A percentile compares a stretch with the other conserved stretches of the same genome.
Conservation (phyloP, 1,139 yeast genomes). For the Candida sanyaensis region DNA sequence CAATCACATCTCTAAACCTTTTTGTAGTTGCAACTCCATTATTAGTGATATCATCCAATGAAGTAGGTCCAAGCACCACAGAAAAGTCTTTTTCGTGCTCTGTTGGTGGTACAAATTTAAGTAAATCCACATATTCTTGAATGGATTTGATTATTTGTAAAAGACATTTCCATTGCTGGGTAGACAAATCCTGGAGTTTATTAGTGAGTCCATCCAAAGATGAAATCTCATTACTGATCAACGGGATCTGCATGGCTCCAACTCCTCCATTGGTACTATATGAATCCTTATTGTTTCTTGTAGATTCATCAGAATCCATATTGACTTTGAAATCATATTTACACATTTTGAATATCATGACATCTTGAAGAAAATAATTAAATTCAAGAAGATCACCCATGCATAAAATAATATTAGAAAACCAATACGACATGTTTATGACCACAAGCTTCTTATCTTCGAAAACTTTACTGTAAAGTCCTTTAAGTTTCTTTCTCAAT, state of each 20-base stretch:
- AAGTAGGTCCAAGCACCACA: constrained; percentile 13
- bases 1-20: constrained; percentile 6
- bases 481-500: constrained; percentile 9
- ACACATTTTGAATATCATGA: constrained; percentile 16
- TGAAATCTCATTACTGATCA: constrained; percentile 19
- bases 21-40: constrained; percentile 2
- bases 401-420: constrained; percentile 26
- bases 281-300: background rate
- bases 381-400: constrained; percentile 22
- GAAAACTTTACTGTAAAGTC: constrained; percentile 10
- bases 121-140: constrained; percentile 18
- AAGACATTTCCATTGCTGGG: constrained; percentile 22
- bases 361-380: constrained; percentile 13
- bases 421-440: constrained; percentile 31
- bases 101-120: constrained; percentile 14
- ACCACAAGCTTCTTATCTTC: constrained; percentile 22
- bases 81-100: constrained; percentile 18
- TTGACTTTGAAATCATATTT: constrained; percentile 11
- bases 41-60: constrained; percentile 2
- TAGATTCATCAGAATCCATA: background rate
- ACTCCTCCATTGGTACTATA: background rate
- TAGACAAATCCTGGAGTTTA: constrained; percentile 17
- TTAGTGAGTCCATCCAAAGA: constrained; percentile 21
- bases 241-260: constrained; percentile 8
- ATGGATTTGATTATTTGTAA: constrained; percentile 17